Evolutionary conservation across 345 rosid genomes (phyloP).

Genomic region (Hypericum androsaemum): DNA sequence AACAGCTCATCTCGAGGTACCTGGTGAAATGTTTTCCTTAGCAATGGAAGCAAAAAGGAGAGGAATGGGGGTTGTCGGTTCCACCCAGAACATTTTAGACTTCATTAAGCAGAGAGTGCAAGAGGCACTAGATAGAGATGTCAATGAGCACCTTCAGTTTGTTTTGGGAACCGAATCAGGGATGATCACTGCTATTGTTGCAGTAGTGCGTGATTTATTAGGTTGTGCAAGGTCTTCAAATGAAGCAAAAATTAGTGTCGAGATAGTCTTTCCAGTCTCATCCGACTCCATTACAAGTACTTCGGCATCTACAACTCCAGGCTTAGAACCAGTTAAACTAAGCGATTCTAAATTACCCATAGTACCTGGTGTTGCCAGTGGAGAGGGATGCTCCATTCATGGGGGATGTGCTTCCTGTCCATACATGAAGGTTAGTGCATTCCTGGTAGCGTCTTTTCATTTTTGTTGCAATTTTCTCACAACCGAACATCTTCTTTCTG

Average conservation of each 20-base stretch:
- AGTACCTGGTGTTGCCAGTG: slow-evolving; percentile 85
- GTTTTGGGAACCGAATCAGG: slow-evolving; percentile 95
- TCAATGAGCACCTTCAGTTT: slow-evolving; percentile 73
- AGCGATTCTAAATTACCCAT: slow-evolving; percentile 54
- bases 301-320: slow-evolving; percentile 33
- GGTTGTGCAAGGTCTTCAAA: slow-evolving; percentile 32
- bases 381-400: slow-evolving; percentile 91
- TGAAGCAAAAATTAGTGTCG: slow-evolving; percentile 53
- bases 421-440: slow-evolving; percentile 71
- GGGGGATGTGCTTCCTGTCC: slow-evolving; percentile 99
- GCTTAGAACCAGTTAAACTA: slow-evolving; percentile 23
- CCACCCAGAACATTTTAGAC: slow-evolving; percentile 85
- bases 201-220: slow-evolving; percentile 53
- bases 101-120: slow-evolving; percentile 73
- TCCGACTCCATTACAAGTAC: slow-evolving; percentile 72
- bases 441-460: not conserved
- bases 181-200: slow-evolving; percentile 91
- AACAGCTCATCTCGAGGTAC: slow-evolving; percentile 94
- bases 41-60: slow-evolving; percentile 92
- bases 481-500: no score
- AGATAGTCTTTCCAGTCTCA: slow-evolving; percentile 90
- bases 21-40: slow-evolving; percentile 96
- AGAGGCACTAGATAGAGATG: slow-evolving; percentile 72
- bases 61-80: slow-evolving; percentile 95
- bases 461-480: no score